These are phyloP conservation scores for Closterium sp. DNA, from an alignment of 139 green algal species.

Conservation along the genomic window DNA sequence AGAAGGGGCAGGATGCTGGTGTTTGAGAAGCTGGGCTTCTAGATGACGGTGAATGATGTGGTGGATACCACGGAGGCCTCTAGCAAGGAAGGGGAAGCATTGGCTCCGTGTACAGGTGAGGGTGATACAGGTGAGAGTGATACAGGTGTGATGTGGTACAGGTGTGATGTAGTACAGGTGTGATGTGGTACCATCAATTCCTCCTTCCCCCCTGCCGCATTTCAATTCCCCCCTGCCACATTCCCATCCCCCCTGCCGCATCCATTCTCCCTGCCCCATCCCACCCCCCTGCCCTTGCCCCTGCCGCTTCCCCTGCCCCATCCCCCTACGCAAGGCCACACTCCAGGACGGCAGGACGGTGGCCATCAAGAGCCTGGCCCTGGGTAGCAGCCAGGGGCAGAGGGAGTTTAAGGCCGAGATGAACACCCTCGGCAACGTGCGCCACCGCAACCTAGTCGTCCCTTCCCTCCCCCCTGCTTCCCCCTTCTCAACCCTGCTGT, in stretches of 20 bases:
- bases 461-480: not conserved
- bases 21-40: slow-evolving; percentile 1
- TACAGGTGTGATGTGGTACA: no score
- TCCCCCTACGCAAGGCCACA: no score
- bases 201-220: no score
- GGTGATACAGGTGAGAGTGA: no score
- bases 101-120: slow-evolving; percentile 16
- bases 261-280: no score
- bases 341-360: not conserved
- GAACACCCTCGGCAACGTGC: slow-evolving; percentile 15
- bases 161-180: no score
- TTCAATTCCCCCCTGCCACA: no score
- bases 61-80: slow-evolving; percentile 21
- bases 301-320: no score
- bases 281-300: no score
- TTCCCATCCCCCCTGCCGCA: no score
- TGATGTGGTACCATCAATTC: no score
- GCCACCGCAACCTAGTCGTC: slow-evolving; percentile 27
- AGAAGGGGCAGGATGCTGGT: not conserved
- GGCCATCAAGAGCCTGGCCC: not conserved
- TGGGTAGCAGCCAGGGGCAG: slow-evolving; percentile 11
- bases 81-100: slow-evolving; percentile 7
- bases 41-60: not conserved
- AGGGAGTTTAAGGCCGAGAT: slow-evolving; percentile 26
- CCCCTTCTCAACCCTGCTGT: not conserved